phyloP scores from a whole-genome alignment of 2,329 filamentous ascomycete species.

The Catunica adiposa region DNA sequence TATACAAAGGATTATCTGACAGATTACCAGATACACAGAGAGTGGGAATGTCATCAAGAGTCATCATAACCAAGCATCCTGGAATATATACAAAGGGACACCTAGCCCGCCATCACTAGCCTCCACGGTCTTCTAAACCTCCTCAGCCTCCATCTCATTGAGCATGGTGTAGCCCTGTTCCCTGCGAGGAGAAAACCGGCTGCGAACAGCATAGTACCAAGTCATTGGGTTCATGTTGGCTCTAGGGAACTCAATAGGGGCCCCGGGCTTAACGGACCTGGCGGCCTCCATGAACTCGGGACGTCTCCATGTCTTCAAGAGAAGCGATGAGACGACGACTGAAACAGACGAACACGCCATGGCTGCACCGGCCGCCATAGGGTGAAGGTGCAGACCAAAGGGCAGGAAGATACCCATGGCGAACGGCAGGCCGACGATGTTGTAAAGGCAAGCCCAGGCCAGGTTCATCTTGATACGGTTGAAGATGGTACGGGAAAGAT shows the following conservation, averaged over 20 bases:
- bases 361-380: constrained; percentile 84
- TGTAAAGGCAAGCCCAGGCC: constrained; percentile 85
- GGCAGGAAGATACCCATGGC: constrained; percentile 95
- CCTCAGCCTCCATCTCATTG: constrained; percentile 2
- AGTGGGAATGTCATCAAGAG: too few relatives aligned
- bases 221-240: constrained; percentile 16
- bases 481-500: constrained; percentile 75
- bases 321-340: constrained; percentile 67
- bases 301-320: constrained; percentile 73
- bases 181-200: not conserved
- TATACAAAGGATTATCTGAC: too few relatives aligned
- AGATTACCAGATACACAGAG: too few relatives aligned
- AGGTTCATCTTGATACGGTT: constrained; percentile 85
- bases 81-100: too few relatives aligned
- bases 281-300: constrained; percentile 75
- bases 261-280: constrained; percentile 37
- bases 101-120: not conserved
- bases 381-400: constrained; percentile 71
- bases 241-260: constrained; percentile 27
- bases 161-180: constrained; percentile 3
- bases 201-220: constrained; percentile 2
- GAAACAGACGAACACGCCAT: constrained; percentile 87
- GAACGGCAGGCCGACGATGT: constrained; percentile 76
- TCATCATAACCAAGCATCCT: too few relatives aligned
- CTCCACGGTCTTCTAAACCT: constrained; percentile 1